Base-by-base conservation (phyloP, 2,329 filamentous ascomycete species). In the Colletotrichum coccodes region DNA sequence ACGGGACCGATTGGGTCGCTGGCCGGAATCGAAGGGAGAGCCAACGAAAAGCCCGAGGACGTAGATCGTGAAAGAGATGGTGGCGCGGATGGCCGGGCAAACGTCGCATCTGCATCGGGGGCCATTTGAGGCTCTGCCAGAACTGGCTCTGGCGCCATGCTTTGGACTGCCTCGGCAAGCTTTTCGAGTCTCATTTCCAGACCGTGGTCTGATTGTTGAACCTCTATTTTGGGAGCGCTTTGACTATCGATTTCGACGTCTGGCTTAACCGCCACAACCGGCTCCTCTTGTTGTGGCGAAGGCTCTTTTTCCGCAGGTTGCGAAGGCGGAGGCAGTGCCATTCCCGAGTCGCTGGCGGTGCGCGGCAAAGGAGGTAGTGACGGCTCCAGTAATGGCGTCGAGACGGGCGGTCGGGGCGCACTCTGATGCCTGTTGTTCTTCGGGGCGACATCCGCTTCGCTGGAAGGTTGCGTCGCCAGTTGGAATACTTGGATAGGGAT, bases 401-500 rank as follows among this genome's bases (percentile, higher is more conserved):
- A 61, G 28, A 34, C 61, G 30, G 57, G 70, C 16, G 59, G 52
- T 3, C 47, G 67, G 23, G 44, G 3, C n/a, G 54, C 4, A 28
- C 18, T 23, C 44, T 50, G 64, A 11, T 64, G 64, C 16, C 32
- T 44, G n/a, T 52, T 52, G 28, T 47, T 54, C 32, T 32, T 58
- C 12, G 42, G 23, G 38, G 42, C 21, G 18, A 32, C 32, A 23
- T 71, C 69, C 11, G 53, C 49, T 28, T 71, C 70, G 46, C 60
- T 65, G 18, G 70, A 65, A 16, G 52, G 53, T n/a, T 70, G 58
- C 6, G 54, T 12, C 23, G 56, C 60, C 54, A 83, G 75, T 59
- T 79, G 76, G 54, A 81, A 85, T 14, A 84, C 82, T 16, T 88
- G 85, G 71, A 81, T 76, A 2, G 81, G 81, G 26, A 81, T 75